Base-by-base conservation (phyloP, 176 grass and related monocot genomes). In the Oryza officinalis region DNA sequence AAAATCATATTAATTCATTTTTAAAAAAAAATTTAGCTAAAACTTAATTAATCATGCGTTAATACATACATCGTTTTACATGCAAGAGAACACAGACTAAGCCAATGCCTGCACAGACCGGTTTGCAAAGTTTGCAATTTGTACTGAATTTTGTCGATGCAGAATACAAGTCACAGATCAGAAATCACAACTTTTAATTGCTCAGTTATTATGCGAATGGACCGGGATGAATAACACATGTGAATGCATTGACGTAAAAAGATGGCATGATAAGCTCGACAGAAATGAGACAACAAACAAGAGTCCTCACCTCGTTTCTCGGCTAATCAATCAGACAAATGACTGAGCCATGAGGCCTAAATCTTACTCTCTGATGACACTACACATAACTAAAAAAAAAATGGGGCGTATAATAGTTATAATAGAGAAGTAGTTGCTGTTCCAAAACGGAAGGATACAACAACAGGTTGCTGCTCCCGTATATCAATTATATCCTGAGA, bases 401-500 rank as follows among this genome's bases (percentile, higher is more conserved):
- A 14, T 10, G 44, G 12, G 45, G 13, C 10, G 49, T 17, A 20
- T 20, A 3, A 54, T 54, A 54, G 4, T 2, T 54, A 20, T 52
- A 54, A 17, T 54, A 17, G 47, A 50, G 17, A 7, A 26, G 57
- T 44, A 8, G 20, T 73, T 73, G 57, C 35, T 26, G 38, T 22
- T 59, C n/a, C 43, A 87, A 84, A 81, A 81, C 40, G 69, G 38
- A 84, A 15, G 4, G 47, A 74, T 79, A 71, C 38, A 80, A 80
- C 59, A 57, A 71, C 27, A 40, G 72, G 32, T 17, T 43, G 49
- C 9, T 71, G 52, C 31, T 78, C 18, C 61, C 31, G 13, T 27
- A 8, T 74, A 12, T 75, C 69, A 35, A 35, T 35, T 35, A 80
- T 83, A 65, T 77, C 84, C 92, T 86, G 15, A 87, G 77, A 4